Evolutionary conservation across 495 filamentous ascomycete genomes (phyloP), one percentile per base, ranked within the genome.

Genomic region (Lophium mytilinum): DNA sequence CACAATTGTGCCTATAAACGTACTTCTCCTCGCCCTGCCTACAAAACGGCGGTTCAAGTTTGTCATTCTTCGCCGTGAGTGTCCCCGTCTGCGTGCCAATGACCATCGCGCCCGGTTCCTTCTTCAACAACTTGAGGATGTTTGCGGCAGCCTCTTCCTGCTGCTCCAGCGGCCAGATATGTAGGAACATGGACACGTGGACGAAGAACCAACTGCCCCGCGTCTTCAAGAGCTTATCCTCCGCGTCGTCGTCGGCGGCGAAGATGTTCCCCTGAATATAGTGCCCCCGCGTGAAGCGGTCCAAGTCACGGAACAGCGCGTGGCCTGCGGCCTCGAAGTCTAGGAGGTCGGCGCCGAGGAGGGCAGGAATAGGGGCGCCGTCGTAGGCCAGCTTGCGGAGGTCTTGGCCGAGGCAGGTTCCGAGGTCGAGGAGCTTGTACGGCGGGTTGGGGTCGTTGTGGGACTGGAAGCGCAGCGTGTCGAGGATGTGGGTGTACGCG

Each of bases 321-420:
- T 42, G 40, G 1, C 40, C 40, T n/a, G 40, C 40, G 40, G 40
- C 40, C 17, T 42, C 40, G 40, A 42, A 42, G 17, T 18, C 40
- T 42, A 42, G 40, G 14, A 18, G 14, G 8, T 42, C 40, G 14
- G 40, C 40, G 40, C 40, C 40, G 40, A n/a, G 9, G 40, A 42
- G 40, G 40, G 40, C 14, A 8, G 40, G 8, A 8, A 42, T 14
- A 8, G 40, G 40, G 2, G 40, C 40, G 40, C 17, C 17, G 1
- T 14, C 40, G 40, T 42, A 18, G 2, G 40, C 40, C 14, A 42
- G 40, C 14, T 63, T 68, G n/a, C 66, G 49, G n/a, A 66, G 61
- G 45, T 68, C 65, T 37, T 68, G 65, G 11, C 65, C 65, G 15
- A 68, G 41, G 18, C 65, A 68, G 2, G 63, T 55, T 9, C 65